phyloP scores from a whole-genome alignment of 331 rosid genomes.

The Pyrus hybrid region DNA sequence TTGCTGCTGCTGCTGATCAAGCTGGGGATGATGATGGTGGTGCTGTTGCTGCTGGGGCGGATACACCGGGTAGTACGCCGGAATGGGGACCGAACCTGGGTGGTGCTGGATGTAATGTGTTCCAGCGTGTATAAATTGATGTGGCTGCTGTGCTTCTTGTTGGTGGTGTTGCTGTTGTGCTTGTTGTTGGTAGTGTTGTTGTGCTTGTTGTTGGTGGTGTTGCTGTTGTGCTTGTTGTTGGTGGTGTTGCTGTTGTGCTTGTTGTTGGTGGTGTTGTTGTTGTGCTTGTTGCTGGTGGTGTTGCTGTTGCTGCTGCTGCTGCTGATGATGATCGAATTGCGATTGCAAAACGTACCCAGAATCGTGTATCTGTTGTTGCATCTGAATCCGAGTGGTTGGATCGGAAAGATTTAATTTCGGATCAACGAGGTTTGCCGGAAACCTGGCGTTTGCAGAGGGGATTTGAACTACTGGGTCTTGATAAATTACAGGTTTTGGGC shows the following conservation, averaged over 20 bases:
- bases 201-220: too few species aligned
- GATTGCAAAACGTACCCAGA: slow-evolving; percentile 38
- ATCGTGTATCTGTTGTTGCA: slow-evolving; percentile 50
- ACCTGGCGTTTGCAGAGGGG: slow-evolving; percentile 51
- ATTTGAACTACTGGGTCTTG: slow-evolving; percentile 63
- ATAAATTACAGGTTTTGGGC: slow-evolving; percentile 56
- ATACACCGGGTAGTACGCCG: slow-evolving; percentile 73
- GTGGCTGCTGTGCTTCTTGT: slow-evolving; percentile 35
- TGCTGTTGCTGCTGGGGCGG: slow-evolving; percentile 58
- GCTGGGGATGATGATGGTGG: slow-evolving; percentile 46
- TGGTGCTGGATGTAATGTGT: slow-evolving; percentile 67
- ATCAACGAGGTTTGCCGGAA: slow-evolving; percentile 51
- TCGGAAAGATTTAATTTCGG: slow-evolving; percentile 50
- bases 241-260: slow-evolving; percentile 44
- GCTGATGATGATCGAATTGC: slow-evolving; percentile 29
- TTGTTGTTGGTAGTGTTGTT: too few species aligned
- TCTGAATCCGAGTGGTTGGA: slow-evolving; percentile 49
- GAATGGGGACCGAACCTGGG: slow-evolving; percentile 47
- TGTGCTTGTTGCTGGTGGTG: too few species aligned
- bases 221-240: too few species aligned
- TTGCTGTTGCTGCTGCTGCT: slow-evolving; percentile 15
- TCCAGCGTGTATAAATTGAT: slow-evolving; percentile 56
- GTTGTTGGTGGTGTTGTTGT: background rate
- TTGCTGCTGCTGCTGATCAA: slow-evolving; percentile 55
- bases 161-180: background rate